Evolutionary conservation across 148 eudicot species (phyloP), one percentile per base, ranked within the genome.

Genomic region (Cornus kousa): DNA sequence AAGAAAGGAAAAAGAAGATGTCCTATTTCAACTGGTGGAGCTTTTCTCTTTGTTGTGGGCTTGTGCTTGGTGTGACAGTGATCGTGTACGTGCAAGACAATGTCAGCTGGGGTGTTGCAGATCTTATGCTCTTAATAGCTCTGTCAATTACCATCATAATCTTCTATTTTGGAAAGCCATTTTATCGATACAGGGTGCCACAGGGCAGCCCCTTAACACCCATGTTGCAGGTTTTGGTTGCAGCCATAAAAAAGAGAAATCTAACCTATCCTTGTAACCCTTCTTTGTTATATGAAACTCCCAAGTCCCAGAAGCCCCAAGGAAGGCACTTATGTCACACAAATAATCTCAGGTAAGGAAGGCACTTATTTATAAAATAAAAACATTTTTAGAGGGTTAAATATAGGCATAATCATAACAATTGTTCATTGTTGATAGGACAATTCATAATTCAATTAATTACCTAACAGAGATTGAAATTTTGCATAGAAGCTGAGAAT

Each of bases 201-300:
- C 75, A 35, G 8, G 88, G 85, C n/a, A 89, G 88, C 55, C 92
- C 89, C 7, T 76, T 87, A 19, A 87, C 88, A 0, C 89, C 92
- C 31, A 48, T 87, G 87, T 33, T 85, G 13, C 87, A 82, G 28
- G 92, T 87, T 10, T 43, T 87, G 20, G 82, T 86, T 11, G 92
- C 90, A 4, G 87, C 92, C 3, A 14, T 87, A 14, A 48, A 31
- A 2, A 89, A 89, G 82, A 84, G 89, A 75, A 78, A 74, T 35
- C 71, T 83, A 8, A 67, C 74, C 60, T 39, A 43, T 70, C 86
- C 88, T 60, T 62, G 82, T 0, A 83, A 74, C 48, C 68, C 87
- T 32, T 74, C 82, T 7, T 53, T 79, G 55, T 65, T 88, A 35
- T 81, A 87, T 73, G 90, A 90, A 74, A 79, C 81, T 66, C 79